phyloP scores from a whole-genome alignment of 2,329 filamentous ascomycete species.

The Thermothelomyces thermophilus region DNA sequence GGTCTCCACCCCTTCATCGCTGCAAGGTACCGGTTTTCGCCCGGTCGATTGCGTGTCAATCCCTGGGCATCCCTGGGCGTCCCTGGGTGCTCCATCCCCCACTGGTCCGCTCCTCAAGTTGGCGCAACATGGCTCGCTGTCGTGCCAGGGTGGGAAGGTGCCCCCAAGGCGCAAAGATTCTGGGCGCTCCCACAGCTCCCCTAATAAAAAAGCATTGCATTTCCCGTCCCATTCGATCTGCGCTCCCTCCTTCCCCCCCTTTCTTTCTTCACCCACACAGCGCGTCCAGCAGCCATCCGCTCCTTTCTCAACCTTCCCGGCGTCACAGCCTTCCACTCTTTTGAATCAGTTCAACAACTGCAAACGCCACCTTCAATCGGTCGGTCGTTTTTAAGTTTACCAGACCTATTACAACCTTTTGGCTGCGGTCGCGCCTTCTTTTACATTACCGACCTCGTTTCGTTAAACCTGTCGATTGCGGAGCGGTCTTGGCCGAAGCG shows the following conservation, averaged over 20 bases:
- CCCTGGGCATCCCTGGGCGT: slow-evolving; percentile 1
- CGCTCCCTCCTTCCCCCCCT: slow-evolving; percentile 14
- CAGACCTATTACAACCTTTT: no score
- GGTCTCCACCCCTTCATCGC: background rate
- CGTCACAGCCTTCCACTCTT: slow-evolving; percentile 26
- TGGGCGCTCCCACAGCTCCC: slow-evolving; percentile 5
- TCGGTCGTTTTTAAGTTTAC: background rate
- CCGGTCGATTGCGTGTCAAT: slow-evolving; percentile 10
- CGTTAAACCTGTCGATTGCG: slow-evolving; percentile 3
- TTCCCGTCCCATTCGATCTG: slow-evolving; percentile 13
- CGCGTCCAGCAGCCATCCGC: slow-evolving; percentile 23
- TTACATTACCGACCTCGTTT: background rate
- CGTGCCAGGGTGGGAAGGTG: slow-evolving; percentile 7
- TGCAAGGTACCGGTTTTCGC: slow-evolving; percentile 19
- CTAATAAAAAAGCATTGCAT: slow-evolving; percentile 18
- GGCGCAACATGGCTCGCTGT: background rate
- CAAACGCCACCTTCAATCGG: background rate
- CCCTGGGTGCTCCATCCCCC: background rate
- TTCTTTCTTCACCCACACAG: slow-evolving; percentile 9
- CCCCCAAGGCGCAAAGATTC: slow-evolving; percentile 6
- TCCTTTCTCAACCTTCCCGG: slow-evolving; percentile 23
- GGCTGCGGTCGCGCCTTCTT: no score
- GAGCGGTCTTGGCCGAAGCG: background rate
- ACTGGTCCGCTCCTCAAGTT: background rate
- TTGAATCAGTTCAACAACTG: slow-evolving; percentile 5